A percentile compares a stretch with the other conserved stretches of the same genome.
Evolutionary conservation across 345 rosid species (phyloP).

Genomic region (Rhodomyrtus tomentosa): DNA sequence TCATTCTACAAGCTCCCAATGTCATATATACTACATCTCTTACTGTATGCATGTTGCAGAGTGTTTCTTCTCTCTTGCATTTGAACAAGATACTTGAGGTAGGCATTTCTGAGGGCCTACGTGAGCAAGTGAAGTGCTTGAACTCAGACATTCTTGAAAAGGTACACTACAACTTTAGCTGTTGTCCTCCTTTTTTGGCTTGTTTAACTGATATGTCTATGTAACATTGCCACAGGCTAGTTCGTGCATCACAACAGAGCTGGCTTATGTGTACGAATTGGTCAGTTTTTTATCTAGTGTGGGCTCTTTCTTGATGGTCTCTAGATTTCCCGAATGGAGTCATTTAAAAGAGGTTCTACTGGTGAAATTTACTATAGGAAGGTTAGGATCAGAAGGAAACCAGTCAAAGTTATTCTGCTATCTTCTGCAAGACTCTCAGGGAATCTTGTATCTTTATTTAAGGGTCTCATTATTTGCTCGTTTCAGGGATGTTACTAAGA

Average conservation of each 20-base stretch:
- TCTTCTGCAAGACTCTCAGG: not conserved
- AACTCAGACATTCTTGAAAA: slow-evolving; percentile 57
- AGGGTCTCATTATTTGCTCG: not conserved
- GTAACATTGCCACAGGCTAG: slow-evolving; percentile 41
- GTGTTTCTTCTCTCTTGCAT: slow-evolving; percentile 72
- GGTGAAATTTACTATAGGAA: not conserved
- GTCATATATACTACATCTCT: not conserved
- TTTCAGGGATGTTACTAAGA: not conserved
- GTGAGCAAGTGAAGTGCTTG: slow-evolving; percentile 48
- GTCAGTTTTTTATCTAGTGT: slow-evolving; percentile 23
- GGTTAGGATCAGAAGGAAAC: not conserved
- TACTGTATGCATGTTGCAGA: slow-evolving; percentile 22
- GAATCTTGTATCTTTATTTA: not conserved
- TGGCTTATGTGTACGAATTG: slow-evolving; percentile 82
- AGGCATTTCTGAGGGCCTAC: slow-evolving; percentile 63
- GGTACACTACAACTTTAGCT: slow-evolving; percentile 28
- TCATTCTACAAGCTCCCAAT: not conserved
- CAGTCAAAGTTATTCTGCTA: not conserved
- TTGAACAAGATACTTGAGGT: slow-evolving; percentile 80
- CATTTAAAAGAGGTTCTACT: not conserved
- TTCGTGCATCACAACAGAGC: slow-evolving; percentile 63
- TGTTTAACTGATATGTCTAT: not conserved
- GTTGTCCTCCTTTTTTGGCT: slow-evolving; percentile 1
- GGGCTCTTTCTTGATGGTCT: not conserved
- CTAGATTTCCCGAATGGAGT: not conserved